Base-by-base conservation (phyloP, 2,329 filamentous ascomycete species). In the Alternaria viburni region DNA sequence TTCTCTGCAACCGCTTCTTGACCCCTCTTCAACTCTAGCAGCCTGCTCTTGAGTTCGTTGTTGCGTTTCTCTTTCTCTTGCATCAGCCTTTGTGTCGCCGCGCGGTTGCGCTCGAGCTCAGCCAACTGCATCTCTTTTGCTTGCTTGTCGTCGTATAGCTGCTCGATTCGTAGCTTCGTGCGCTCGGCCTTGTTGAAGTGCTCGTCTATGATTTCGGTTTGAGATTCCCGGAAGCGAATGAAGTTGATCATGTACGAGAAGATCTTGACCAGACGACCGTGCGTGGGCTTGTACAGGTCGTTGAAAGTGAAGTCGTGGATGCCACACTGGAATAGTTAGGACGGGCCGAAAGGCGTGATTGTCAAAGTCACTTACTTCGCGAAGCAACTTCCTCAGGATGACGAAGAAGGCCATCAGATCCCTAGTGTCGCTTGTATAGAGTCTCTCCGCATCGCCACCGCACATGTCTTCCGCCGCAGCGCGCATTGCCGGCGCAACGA, bases 181-280 rank as follows among this genome's bases (percentile, higher is more conserved):
- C 88, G 88, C 81, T 97, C 93, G 12, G 92, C 88, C 74, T 93
- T 94, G 84, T 97, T 96, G 83, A 96, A 96, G 81, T 98, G 92
- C 78, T 96, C 89, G 78, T 97, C 94, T 68, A 98, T 97, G 28
- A 96, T 89, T 43, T 85, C 84, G 1, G 93, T 96, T 80, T 98
- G 95, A 66, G 91, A 93, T 82, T 97, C 94, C 72, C 96, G 91
- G 82, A 98, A 99, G 57, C 96, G 90, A 70, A 98, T 94, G 81
- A 99, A 99, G 82, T 99, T 99, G 84, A 99, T 99, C 68, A 98
- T 88, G 81, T 97, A 97, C 69, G 93, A 97, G 79, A 99, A 96
- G 75, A 98, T 96, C 83, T 96, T 97, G 75, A 95, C 91, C 13
- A 98, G 87, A 47, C 96, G 91, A 61, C 93, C 91, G 77, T 96